These are phyloP conservation scores for Diospyros kaki DNA, from an alignment of 148 eudicot genomes.

Conservation along the genomic window DNA sequence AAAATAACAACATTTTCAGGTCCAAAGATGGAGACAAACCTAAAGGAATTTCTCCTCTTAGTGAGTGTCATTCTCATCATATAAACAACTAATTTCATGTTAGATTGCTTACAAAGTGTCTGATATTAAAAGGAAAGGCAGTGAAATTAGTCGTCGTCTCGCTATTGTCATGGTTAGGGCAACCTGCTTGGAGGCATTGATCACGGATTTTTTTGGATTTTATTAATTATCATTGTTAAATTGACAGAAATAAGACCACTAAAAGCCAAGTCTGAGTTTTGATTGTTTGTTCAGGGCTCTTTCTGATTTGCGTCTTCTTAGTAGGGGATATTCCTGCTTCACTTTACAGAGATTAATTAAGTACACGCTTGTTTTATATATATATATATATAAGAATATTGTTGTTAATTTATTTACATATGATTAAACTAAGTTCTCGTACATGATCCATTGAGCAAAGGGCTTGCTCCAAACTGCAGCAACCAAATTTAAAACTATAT, in stretches of 20 bases:
- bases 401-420: not conserved
- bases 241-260: constrained; percentile 17
- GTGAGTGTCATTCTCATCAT: constrained; percentile 30
- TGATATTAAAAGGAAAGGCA: constrained; percentile 11
- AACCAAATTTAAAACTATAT: too few species aligned
- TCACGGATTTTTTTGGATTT: constrained; percentile 19
- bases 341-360: constrained; percentile 2
- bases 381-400: not conserved
- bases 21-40: constrained; percentile 15
- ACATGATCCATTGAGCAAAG: too few species aligned
- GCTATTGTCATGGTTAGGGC: constrained; percentile 22
- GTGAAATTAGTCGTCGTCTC: constrained; percentile 22
- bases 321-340: constrained; percentile 31
- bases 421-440: too few species aligned
- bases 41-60: constrained; percentile 22
- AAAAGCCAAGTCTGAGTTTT: constrained; percentile 13
- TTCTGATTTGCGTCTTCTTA: constrained; percentile 34
- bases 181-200: constrained; percentile 9
- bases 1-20: not conserved
- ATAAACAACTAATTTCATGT: constrained; percentile 14
- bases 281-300: constrained; percentile 21
- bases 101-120: constrained; percentile 7
- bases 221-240: constrained; percentile 19
- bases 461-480: too few species aligned
- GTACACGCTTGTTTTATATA: not conserved